Percentiles rank a stretch among this genome's conserved stretches.
Evolutionary conservation across 1,139 yeast species (phyloP).

Genomic region (Pichia sp.): DNA sequence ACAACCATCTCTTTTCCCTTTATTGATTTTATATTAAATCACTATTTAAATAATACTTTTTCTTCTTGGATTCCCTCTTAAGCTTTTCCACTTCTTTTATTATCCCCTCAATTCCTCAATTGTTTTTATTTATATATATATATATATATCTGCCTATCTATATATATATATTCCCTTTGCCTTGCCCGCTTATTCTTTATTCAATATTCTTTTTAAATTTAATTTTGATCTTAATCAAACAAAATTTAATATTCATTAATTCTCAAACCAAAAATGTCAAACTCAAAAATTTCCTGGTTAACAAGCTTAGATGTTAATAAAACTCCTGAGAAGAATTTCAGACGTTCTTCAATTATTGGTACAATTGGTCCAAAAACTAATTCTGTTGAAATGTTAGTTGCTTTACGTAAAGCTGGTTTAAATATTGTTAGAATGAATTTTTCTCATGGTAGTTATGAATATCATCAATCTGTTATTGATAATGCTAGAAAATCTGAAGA

Average conservation of each 20-base stretch:
- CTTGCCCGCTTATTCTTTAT: neutral
- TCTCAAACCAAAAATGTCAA: conserved; percentile 26
- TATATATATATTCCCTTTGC: no score
- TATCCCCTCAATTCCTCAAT: no score
- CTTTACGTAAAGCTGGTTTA: conserved; percentile 92
- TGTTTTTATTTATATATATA: no score
- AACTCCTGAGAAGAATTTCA: conserved; percentile 77
- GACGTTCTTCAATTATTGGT: conserved; percentile 96
- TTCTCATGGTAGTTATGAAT: conserved; percentile 95
- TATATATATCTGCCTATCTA: no score
- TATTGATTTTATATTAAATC: no score
- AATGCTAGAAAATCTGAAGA: conserved; percentile 93
- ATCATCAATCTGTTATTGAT: conserved; percentile 95
- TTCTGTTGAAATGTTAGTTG: conserved; percentile 74
- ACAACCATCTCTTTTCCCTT: no score
- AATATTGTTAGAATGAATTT: conserved; percentile 98
- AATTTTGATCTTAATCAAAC: no score
- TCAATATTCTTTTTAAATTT: neutral
- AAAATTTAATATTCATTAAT: no score
- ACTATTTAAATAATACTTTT: no score
- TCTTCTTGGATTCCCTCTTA: no score
- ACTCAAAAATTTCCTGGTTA: conserved; percentile 64
- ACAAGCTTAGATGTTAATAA: conserved; percentile 68
- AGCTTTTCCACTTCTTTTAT: no score
- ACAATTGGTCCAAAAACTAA: conserved; percentile 98